These are phyloP conservation scores for Saccharomycopsis guyanensis DNA, from an alignment of 805 yeast genomes.

Conservation along the genomic window DNA sequence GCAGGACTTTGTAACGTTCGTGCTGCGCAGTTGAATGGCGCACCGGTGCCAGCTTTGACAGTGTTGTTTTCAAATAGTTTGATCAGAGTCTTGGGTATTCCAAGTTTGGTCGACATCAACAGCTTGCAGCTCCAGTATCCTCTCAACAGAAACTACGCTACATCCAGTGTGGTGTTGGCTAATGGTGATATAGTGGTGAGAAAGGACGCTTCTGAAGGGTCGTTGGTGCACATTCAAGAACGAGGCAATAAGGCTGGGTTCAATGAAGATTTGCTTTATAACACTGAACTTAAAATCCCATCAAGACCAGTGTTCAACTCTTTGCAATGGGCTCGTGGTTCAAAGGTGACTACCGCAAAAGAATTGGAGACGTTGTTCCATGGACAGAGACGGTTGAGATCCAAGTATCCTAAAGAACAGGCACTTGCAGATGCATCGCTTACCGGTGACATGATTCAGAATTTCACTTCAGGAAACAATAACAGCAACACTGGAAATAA, in stretches of 20 bases:
- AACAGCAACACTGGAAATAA: neutral
- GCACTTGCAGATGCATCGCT: constrained; percentile 42
- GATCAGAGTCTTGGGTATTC: constrained; percentile 43
- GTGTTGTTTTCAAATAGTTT: constrained; percentile 39
- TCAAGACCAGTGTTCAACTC: constrained; percentile 74
- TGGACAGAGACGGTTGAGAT: constrained; percentile 63
- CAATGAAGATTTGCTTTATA: constrained; percentile 55
- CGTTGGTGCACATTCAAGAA: constrained; percentile 43
- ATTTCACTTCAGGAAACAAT: constrained; percentile 10
- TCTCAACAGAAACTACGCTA: constrained; percentile 33
- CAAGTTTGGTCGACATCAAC: constrained; percentile 54
- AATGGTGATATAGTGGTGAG: constrained; percentile 59
- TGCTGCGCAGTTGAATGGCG: constrained; percentile 21
- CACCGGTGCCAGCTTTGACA: constrained; percentile 41
- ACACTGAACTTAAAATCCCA: constrained; percentile 60
- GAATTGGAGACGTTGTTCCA: constrained; percentile 64
- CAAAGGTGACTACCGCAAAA: constrained; percentile 47
- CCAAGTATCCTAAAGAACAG: constrained; percentile 49
- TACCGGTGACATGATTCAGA: constrained; percentile 25
- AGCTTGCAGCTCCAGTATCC: constrained; percentile 38
- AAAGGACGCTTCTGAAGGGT: constrained; percentile 46
- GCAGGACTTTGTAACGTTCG: constrained; percentile 17
- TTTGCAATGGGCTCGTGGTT: constrained; percentile 81
- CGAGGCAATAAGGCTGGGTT: constrained; percentile 26
- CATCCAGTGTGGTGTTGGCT: constrained; percentile 39